Conservation (phyloP, 2,329 filamentous ascomycete species). For the Alternaria viburni region DNA sequence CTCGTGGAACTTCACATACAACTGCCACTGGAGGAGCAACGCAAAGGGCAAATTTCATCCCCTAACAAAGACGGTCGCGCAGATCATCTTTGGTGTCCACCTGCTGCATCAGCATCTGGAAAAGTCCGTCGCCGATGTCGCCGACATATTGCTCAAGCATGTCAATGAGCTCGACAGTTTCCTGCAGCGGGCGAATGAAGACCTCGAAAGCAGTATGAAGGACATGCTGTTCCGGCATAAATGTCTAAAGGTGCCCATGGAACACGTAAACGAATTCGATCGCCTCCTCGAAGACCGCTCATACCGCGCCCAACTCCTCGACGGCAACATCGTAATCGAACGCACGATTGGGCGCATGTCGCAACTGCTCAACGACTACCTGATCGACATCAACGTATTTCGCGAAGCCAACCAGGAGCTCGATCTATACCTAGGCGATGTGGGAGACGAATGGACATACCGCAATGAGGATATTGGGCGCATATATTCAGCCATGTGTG, state of each 20-base stretch:
- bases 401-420: slow-evolving; percentile 78
- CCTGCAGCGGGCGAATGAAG: slow-evolving; percentile 82
- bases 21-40: slow-evolving; percentile 76
- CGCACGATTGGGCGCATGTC: slow-evolving; percentile 84
- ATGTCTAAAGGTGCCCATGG: slow-evolving; percentile 80
- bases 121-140: slow-evolving; percentile 86
- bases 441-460: slow-evolving; percentile 67
- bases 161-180: slow-evolving; percentile 95
- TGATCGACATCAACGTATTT: slow-evolving; percentile 80
- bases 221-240: slow-evolving; percentile 77
- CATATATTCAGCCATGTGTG: slow-evolving; percentile 88
- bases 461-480: slow-evolving; percentile 67
- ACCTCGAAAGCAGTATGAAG: slow-evolving; percentile 76
- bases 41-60: slow-evolving; percentile 82
- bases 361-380: slow-evolving; percentile 74
- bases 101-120: slow-evolving; percentile 83
- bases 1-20: slow-evolving; percentile 73
- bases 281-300: slow-evolving; percentile 83
- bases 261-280: slow-evolving; percentile 83
- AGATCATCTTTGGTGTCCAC: slow-evolving; percentile 93
- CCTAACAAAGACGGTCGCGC: slow-evolving; percentile 85
- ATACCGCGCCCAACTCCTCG: slow-evolving; percentile 82
- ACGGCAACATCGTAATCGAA: slow-evolving; percentile 89
- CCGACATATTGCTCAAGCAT: slow-evolving; percentile 86
- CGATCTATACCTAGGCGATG: slow-evolving; percentile 72